Percentiles rank a stretch among this genome's conserved stretches.
phyloP scores from a whole-genome alignment of 1,284 basidiomycete species.

The Boletellus deceptivus region DNA sequence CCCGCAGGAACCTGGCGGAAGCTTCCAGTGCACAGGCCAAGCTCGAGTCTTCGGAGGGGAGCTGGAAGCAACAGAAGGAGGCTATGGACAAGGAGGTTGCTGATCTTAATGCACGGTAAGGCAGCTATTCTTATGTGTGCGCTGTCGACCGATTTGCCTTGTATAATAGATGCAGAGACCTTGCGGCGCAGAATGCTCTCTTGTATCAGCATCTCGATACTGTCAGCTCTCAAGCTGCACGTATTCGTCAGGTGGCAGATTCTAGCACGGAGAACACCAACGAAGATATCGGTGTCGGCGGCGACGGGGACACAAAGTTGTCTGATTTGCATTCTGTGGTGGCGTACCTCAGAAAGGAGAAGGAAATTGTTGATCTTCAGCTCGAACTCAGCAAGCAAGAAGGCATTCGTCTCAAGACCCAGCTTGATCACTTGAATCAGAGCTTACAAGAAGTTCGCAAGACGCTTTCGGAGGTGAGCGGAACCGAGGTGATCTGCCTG shows the following conservation, averaged over 20 bases:
- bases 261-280: slow-evolving; percentile 40
- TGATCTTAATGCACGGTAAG: slow-evolving; percentile 68
- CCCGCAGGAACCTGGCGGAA: slow-evolving; percentile 55
- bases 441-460: slow-evolving; percentile 68
- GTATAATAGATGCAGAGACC: slow-evolving; percentile 62
- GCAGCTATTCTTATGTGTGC: neutral
- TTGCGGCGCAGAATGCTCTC: slow-evolving; percentile 74
- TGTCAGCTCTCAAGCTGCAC: slow-evolving; percentile 78
- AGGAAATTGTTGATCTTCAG: slow-evolving; percentile 87
- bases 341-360: slow-evolving; percentile 82
- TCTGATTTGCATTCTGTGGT: slow-evolving; percentile 80
- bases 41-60: slow-evolving; percentile 64
- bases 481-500: neutral
- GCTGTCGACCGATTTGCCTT: neutral
- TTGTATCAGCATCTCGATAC: slow-evolving; percentile 85
- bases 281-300: slow-evolving; percentile 45
- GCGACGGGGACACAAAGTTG: slow-evolving; percentile 57
- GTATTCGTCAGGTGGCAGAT: slow-evolving; percentile 69
- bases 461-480: slow-evolving; percentile 59
- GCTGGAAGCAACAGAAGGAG: slow-evolving; percentile 79
- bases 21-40: slow-evolving; percentile 77
- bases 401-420: slow-evolving; percentile 69
- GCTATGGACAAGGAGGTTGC: slow-evolving; percentile 74
- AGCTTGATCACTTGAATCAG: slow-evolving; percentile 72
- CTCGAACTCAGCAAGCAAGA: slow-evolving; percentile 86